Evolutionary conservation across 2,329 filamentous ascomycete genomes (phyloP), one percentile per base, ranked within the genome.

Genomic region (Alternaria sp.): DNA sequence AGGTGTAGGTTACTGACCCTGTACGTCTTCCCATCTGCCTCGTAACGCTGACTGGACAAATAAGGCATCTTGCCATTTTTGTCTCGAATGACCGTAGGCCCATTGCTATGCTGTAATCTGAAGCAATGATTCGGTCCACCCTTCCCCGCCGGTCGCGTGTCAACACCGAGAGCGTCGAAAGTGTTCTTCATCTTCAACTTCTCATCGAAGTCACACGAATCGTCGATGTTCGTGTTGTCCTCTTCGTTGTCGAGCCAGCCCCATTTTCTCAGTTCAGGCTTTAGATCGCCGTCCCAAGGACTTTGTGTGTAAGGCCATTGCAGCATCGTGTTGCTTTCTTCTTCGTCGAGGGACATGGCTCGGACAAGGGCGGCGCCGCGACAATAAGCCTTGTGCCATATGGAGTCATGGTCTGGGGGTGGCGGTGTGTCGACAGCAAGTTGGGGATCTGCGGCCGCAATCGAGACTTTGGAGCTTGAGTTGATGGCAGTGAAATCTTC

Each of bases 41-140:
- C 47, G 46, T 66, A 66, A 10, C 43, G 55, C 21, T 66, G 65
- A 33, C 66, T 46, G 8, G 43, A 33, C n/a, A 25, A 5, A 14
- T 14, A n/a, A 5, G 60, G 60, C 5, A 49, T n/a, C 5, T 55
- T 28, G 12, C 41, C 43, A 5, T 50, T 7, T 6, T 56, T n/a
- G 14, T 55, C 58, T 6, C 15, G 44, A 4, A 47, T 33, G 14
- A 66, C 45, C 3, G 53, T 43, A 10, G 54, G 46, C 6, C 61
- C 54, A 14, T 45, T 18, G 6, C 44, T 46, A 30, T 65, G 61
- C 15, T 58, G 45, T 4, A 59, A 21, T 15, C 41, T 26, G 15
- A 61, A 67, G 18, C 63, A 67, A 2, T 61, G 23, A 20, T 68
- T 68, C 10, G 58, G 58, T 3, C 66, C 66, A 21, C 59, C 64